Evolutionary conservation across 1,284 basidiomycete species (phyloP).

Genomic region (Albatrellus sp.): DNA sequence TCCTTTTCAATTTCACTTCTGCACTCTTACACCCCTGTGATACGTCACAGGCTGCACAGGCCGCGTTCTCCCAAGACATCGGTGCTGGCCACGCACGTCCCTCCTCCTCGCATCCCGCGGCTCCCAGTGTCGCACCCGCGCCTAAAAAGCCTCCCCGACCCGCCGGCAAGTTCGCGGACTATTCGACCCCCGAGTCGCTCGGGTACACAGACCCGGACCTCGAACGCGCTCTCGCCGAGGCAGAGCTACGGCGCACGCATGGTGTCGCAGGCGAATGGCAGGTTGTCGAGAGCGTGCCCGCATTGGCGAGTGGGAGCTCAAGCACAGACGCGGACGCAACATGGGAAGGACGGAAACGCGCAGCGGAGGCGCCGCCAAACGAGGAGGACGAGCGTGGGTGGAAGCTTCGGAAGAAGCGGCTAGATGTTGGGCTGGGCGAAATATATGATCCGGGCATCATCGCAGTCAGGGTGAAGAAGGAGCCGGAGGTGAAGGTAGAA

Average conservation of each 20-base stretch:
- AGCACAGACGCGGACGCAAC: no score
- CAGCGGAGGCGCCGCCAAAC: slow-evolving; percentile 22
- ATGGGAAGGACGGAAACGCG: slow-evolving; percentile 17
- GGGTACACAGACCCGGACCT: slow-evolving; percentile 70
- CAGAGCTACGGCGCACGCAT: slow-evolving; percentile 44
- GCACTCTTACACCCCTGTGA: slow-evolving; percentile 1
- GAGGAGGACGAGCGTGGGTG: slow-evolving; percentile 48
- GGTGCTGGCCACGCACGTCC: slow-evolving; percentile 49
- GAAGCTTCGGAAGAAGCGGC: slow-evolving; percentile 53
- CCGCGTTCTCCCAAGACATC: slow-evolving; percentile 63
- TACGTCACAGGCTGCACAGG: slow-evolving; percentile 48
- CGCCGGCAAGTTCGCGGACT: slow-evolving; percentile 69
- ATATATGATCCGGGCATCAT: slow-evolving; percentile 63
- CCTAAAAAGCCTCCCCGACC: slow-evolving; percentile 35
- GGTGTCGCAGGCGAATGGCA: slow-evolving; percentile 83
- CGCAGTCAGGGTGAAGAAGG: slow-evolving; percentile 43
- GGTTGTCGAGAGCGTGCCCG: slow-evolving; percentile 30
- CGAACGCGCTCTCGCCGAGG: slow-evolving; percentile 43
- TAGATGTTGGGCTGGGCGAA: slow-evolving; percentile 45
- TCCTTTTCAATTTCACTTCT: not conserved
- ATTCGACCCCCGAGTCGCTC: slow-evolving; percentile 75
- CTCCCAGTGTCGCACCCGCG: slow-evolving; percentile 22
- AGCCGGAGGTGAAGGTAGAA: slow-evolving; percentile 6
- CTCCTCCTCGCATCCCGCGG: slow-evolving; percentile 20
- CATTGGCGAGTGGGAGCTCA: not conserved